A percentile compares a stretch with the other conserved stretches of the same genome.
phyloP scores from a whole-genome alignment of 2,329 filamentous ascomycete species.

The Colletotrichum spinosum region DNA sequence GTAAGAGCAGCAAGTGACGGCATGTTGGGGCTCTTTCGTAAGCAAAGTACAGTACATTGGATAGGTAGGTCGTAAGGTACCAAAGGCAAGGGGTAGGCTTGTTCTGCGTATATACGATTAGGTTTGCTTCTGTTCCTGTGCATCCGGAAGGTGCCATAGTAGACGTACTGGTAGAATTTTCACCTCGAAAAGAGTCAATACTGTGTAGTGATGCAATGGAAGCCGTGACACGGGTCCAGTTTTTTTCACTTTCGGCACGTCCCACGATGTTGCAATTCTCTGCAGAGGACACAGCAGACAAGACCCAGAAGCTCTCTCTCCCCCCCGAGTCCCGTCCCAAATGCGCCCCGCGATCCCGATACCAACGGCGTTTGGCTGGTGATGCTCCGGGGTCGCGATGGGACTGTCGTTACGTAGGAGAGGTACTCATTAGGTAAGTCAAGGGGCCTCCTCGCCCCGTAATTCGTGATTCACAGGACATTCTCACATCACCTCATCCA shows the following conservation, averaged over 20 bases:
- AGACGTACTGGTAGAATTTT: too few species aligned
- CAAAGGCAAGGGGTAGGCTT: too few species aligned
- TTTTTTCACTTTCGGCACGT: conserved; percentile 36
- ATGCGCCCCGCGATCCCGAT: neutral
- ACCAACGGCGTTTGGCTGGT: conserved; percentile 11
- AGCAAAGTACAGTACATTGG: too few species aligned
- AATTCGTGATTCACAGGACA: conserved; percentile 16
- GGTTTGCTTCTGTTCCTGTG: too few species aligned
- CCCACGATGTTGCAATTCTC: conserved; percentile 23
- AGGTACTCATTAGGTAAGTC: too few species aligned
- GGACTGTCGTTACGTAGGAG: too few species aligned
- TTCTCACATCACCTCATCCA: conserved; percentile 35
- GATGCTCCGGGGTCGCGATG: neutral
- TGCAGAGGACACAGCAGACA: conserved; percentile 20
- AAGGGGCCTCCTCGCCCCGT: neutral
- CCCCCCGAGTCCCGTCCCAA: too few species aligned
- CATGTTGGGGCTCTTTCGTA: too few species aligned
- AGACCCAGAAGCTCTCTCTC: neutral
- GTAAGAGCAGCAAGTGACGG: neutral
- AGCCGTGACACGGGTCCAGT: conserved; percentile 9
- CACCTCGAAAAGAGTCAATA: conserved; percentile 13
- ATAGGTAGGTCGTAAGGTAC: too few species aligned
- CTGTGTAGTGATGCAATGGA: neutral
- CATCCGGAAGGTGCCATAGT: too few species aligned
- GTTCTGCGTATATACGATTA: too few species aligned